Evolutionary conservation across 768 basidiomycete genomes (phyloP).

Genomic region (Lactarius sp.): DNA sequence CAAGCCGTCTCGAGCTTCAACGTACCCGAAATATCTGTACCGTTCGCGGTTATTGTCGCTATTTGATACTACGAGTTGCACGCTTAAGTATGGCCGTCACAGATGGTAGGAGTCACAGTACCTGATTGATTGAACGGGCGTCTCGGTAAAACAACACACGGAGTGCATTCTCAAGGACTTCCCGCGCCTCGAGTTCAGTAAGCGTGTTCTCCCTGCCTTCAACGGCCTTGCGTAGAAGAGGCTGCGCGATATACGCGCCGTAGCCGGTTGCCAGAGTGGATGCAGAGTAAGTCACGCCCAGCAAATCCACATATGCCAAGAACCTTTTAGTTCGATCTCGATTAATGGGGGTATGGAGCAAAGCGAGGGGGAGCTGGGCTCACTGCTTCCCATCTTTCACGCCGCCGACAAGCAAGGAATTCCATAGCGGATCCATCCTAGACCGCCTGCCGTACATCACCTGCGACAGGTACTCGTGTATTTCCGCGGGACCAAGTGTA

Average conservation of each 20-base stretch:
- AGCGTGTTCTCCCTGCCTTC: slow-evolving; percentile 73
- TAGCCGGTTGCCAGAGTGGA: slow-evolving; percentile 94
- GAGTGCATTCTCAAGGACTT: slow-evolving; percentile 82
- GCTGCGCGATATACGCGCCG: slow-evolving; percentile 89
- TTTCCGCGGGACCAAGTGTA: slow-evolving; percentile 76
- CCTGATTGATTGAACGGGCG: slow-evolving; percentile 93
- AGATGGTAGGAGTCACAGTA: slow-evolving; percentile 32
- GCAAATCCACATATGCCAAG: slow-evolving; percentile 88
- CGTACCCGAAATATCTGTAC: slow-evolving; percentile 76
- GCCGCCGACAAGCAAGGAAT: slow-evolving; percentile 88
- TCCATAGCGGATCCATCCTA: slow-evolving; percentile 95
- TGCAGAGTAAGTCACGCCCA: slow-evolving; percentile 94
- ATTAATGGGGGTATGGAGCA: background rate
- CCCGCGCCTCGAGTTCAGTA: slow-evolving; percentile 71
- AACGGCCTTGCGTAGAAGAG: slow-evolving; percentile 84
- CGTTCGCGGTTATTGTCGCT: slow-evolving; percentile 75
- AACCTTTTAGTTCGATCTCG: slow-evolving; percentile 49
- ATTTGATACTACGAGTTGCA: slow-evolving; percentile 78
- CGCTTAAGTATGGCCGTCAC: background rate
- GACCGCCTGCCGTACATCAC: slow-evolving; percentile 86
- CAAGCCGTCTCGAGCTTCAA: slow-evolving; percentile 73
- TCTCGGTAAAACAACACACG: slow-evolving; percentile 95
- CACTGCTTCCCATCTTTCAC: slow-evolving; percentile 80
- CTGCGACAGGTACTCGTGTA: slow-evolving; percentile 88
- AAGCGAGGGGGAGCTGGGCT: slow-evolving; percentile 23